Conservation (phyloP, 1,284 basidiomycete genomes). For the Cutaneotrichosporon cavernicola region DNA sequence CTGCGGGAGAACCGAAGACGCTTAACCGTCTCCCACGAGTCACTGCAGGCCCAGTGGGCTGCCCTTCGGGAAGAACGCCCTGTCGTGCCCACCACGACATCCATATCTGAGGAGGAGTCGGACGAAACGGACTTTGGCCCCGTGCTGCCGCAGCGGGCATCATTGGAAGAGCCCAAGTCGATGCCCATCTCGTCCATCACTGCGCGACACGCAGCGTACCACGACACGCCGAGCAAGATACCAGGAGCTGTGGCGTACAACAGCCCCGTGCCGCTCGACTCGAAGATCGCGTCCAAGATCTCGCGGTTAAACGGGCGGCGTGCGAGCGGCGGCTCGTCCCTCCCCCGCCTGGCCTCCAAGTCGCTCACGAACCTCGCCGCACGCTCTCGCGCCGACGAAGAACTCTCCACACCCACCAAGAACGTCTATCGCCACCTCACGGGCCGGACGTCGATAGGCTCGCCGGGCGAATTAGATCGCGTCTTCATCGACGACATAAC, state of each 20-base stretch:
- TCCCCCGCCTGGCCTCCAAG: constrained; percentile 34
- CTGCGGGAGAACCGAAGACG: constrained; percentile 65
- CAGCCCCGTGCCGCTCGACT: constrained; percentile 15
- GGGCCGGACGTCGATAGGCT: constrained; percentile 42
- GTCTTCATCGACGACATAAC: constrained; percentile 39
- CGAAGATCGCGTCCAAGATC: constrained; percentile 18
- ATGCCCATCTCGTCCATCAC: constrained; percentile 31
- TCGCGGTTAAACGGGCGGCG: constrained; percentile 9
- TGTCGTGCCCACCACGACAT: constrained; percentile 23
- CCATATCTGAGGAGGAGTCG: constrained; percentile 8
- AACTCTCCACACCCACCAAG: constrained; percentile 13
- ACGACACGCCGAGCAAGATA: constrained; percentile 51
- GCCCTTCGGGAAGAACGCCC: constrained; percentile 60
- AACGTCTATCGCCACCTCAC: constrained; percentile 14
- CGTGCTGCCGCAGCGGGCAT: constrained; percentile 22
- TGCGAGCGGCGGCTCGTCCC: not conserved
- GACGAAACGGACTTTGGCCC: not conserved
- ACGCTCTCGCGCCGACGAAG: constrained; percentile 30
- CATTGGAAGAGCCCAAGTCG: constrained; percentile 41
- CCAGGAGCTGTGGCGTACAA: constrained; percentile 29
- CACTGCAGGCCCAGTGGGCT: constrained; percentile 56
- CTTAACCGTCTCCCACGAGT: constrained; percentile 66
- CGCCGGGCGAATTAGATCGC: constrained; percentile 41
- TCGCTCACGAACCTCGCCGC: constrained; percentile 46
- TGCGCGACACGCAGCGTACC: constrained; percentile 32